phyloP scores from a whole-genome alignment of 2,329 filamentous ascomycete genomes.

The Aspergillus floridensis region DNA sequence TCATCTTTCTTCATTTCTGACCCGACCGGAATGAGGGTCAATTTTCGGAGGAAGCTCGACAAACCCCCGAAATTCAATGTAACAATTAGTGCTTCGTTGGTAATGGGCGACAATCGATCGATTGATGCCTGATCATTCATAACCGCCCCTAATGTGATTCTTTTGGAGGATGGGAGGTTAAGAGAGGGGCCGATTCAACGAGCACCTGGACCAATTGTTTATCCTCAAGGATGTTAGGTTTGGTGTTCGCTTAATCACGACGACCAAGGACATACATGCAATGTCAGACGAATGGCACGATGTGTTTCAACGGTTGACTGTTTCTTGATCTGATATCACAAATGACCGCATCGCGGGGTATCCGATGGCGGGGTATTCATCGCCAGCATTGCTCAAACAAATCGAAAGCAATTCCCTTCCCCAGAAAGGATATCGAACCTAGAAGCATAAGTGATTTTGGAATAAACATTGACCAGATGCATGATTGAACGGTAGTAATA shows the following conservation, averaged over 20 bases:
- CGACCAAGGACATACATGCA: neutral
- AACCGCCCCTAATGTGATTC: neutral
- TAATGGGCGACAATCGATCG: neutral
- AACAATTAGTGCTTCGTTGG: neutral
- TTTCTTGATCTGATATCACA: constrained; percentile 1
- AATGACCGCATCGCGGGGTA: constrained; percentile 20
- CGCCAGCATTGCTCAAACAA: neutral
- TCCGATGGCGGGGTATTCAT: constrained; percentile 17
- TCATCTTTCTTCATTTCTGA: neutral
- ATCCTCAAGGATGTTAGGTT: neutral
- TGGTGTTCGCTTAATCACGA: neutral
- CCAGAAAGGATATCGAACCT: neutral
- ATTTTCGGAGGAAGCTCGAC: neutral
- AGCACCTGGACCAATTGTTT: neutral
- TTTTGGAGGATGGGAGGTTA: no score
- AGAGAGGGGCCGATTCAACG: neutral
- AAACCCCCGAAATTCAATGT: no score
- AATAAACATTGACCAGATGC: neutral
- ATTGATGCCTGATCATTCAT: neutral
- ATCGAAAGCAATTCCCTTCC: neutral
- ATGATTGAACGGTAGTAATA: neutral
- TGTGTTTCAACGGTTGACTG: neutral
- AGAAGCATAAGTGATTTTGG: neutral
- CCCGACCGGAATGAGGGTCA: neutral
- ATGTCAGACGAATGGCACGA: neutral